Percentiles rank a stretch among this genome's conserved stretches.
Evolutionary conservation across 2,329 filamentous ascomycete genomes (phyloP).

Genomic region (Hypoxylon sp.): DNA sequence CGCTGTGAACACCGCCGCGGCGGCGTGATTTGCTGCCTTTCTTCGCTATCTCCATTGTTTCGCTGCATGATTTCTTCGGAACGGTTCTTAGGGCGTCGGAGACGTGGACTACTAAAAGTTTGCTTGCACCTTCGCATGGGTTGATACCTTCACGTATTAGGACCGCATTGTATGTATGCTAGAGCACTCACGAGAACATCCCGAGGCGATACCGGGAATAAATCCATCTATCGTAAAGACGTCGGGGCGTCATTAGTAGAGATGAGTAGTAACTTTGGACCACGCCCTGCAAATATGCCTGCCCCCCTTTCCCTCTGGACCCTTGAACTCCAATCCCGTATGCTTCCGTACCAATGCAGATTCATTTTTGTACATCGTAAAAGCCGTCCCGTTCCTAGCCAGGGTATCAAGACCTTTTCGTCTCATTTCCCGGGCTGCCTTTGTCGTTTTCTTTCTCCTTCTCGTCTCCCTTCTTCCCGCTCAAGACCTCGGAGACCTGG

Average conservation of each 20-base stretch:
- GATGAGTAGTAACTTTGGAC: constrained; percentile 26
- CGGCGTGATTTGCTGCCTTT: background rate
- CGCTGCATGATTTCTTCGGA: constrained; percentile 1
- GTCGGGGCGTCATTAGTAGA: constrained; percentile 7
- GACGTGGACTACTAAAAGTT: constrained; percentile 17
- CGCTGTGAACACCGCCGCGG: background rate
- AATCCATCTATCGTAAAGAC: background rate
- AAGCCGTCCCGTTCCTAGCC: background rate
- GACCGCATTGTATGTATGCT: constrained; percentile 3
- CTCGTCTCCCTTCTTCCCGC: constrained; percentile 47
- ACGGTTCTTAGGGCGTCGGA: constrained; percentile 7
- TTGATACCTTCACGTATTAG: background rate
- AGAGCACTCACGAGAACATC: constrained; percentile 4
- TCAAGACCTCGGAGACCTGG: constrained; percentile 67
- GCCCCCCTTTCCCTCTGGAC: background rate
- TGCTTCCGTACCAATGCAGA: constrained; percentile 30
- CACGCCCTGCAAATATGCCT: constrained; percentile 1
- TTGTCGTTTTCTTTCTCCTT: constrained; percentile 40
- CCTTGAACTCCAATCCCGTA: constrained; percentile 28
- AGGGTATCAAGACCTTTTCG: constrained; percentile 26
- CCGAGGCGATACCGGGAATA: background rate
- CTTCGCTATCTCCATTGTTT: background rate
- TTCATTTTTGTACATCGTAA: constrained; percentile 15
- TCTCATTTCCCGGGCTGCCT: constrained; percentile 8
- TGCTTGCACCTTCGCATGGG: background rate